phyloP scores from a whole-genome alignment of 2,329 filamentous ascomycete genomes.

The Hymenoscyphus fraxineus region DNA sequence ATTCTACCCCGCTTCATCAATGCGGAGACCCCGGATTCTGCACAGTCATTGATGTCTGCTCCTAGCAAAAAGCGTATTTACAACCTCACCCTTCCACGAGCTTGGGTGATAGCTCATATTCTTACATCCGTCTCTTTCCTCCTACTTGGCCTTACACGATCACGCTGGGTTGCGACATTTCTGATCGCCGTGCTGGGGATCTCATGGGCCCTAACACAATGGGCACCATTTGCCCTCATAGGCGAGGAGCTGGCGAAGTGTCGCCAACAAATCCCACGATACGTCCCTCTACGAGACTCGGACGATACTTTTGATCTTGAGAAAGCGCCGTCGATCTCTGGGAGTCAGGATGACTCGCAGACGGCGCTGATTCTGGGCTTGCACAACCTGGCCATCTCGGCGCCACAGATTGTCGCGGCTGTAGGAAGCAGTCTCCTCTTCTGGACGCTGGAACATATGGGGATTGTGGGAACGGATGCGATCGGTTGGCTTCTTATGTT shows the following conservation, averaged over 20 bases:
- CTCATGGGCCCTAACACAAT: slow-evolving; percentile 33
- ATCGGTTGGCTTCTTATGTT: slow-evolving; percentile 12
- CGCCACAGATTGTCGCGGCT: slow-evolving; percentile 12
- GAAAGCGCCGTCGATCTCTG: neutral
- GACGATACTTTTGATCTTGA: slow-evolving; percentile 3
- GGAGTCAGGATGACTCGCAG: neutral
- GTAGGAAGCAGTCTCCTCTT: slow-evolving; percentile 11
- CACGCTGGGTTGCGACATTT: slow-evolving; percentile 5
- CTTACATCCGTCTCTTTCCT: slow-evolving; percentile 10
- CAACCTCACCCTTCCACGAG: slow-evolving; percentile 16
- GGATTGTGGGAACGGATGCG: slow-evolving; percentile 8
- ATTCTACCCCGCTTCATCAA: slow-evolving; percentile 7
- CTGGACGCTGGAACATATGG: neutral
- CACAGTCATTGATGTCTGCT: neutral
- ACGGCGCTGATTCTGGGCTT: slow-evolving; percentile 9
- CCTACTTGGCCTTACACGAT: slow-evolving; percentile 7
- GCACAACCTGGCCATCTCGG: slow-evolving; percentile 11
- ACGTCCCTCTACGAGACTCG: neutral
- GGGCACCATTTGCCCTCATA: slow-evolving; percentile 33
- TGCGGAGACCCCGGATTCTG: neutral
- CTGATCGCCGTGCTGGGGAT: slow-evolving; percentile 22
- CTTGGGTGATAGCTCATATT: slow-evolving; percentile 21
- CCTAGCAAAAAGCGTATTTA: neutral
- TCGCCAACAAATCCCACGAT: neutral
- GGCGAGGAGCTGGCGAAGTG: slow-evolving; percentile 26